phyloP scores from a whole-genome alignment of 495 filamentous ascomycete genomes.

The Margaritispora aquatica region DNA sequence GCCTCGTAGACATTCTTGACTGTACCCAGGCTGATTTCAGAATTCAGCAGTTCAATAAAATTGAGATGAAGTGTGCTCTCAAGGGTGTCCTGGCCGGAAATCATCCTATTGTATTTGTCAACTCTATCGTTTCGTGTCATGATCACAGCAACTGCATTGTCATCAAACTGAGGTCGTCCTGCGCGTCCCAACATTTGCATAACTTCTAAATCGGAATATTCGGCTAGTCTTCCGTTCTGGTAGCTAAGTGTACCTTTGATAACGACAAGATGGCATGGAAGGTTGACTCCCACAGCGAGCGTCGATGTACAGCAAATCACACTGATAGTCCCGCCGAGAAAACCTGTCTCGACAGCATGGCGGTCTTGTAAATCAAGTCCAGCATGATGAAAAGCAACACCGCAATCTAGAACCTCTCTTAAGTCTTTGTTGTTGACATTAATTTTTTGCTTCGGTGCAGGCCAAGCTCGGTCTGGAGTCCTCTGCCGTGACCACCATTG shows the following conservation, averaged over 20 bases:
- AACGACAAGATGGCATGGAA: slow-evolving; percentile 88
- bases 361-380: slow-evolving; percentile 72
- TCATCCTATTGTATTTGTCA: slow-evolving; percentile 71
- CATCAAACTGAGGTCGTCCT: slow-evolving; percentile 88
- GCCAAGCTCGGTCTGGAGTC: slow-evolving; percentile 59
- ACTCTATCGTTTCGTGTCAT: slow-evolving; percentile 69
- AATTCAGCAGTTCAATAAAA: slow-evolving; percentile 89
- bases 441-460: slow-evolving; percentile 48
- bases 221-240: slow-evolving; percentile 51
- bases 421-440: slow-evolving; percentile 57
- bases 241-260: slow-evolving; percentile 85
- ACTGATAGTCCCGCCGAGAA: slow-evolving; percentile 66
- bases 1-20: slow-evolving; percentile 66
- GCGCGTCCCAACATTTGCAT: slow-evolving; percentile 99
- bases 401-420: slow-evolving; percentile 53
- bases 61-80: slow-evolving; percentile 88
- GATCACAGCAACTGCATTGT: slow-evolving; percentile 78
- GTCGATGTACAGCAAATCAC: slow-evolving; percentile 97
- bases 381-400: slow-evolving; percentile 92
- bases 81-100: slow-evolving; percentile 73
- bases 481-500: slow-evolving; percentile 55
- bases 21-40: slow-evolving; percentile 82
- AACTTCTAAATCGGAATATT: slow-evolving; percentile 88
- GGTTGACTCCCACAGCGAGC: slow-evolving; percentile 85
- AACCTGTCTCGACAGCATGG: slow-evolving; percentile 62